Evolutionary conservation across 2,329 filamentous ascomycete genomes (phyloP).

Genomic region (Exophiala lecanii-corni): DNA sequence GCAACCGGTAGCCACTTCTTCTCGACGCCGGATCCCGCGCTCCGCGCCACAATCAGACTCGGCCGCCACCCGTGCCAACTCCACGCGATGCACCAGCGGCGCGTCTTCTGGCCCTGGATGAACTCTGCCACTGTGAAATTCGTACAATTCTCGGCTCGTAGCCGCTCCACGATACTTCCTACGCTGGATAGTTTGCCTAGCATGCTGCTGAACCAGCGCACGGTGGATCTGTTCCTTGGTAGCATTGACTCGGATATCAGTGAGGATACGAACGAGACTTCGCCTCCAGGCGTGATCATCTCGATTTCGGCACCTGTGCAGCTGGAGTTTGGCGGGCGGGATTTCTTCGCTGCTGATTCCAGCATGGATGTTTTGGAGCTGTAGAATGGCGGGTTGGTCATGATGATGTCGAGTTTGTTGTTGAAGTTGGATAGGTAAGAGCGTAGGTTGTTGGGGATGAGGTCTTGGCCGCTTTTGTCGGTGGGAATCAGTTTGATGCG

Average conservation of each 20-base stretch:
- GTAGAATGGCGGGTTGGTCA: slow-evolving; percentile 97
- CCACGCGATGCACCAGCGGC: slow-evolving; percentile 86
- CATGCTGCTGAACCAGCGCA: slow-evolving; percentile 90
- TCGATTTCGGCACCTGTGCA: slow-evolving; percentile 74
- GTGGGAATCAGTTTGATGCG: slow-evolving; percentile 63
- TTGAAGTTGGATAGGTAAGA: slow-evolving; percentile 32
- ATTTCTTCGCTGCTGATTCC: slow-evolving; percentile 61
- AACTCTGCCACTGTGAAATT: slow-evolving; percentile 85
- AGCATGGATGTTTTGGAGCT: slow-evolving; percentile 65
- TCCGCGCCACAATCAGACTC: slow-evolving; percentile 43
- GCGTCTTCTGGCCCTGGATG: slow-evolving; percentile 71
- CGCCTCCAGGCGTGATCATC: slow-evolving; percentile 79
- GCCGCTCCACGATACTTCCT: slow-evolving; percentile 55
- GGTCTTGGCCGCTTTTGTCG: slow-evolving; percentile 34
- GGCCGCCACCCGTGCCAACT: slow-evolving; percentile 69
- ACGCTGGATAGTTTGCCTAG: slow-evolving; percentile 70
- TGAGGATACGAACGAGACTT: slow-evolving; percentile 66
- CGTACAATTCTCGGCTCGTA: slow-evolving; percentile 53
- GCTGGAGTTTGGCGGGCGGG: slow-evolving; percentile 60
- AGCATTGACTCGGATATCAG: slow-evolving; percentile 58
- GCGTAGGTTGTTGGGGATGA: slow-evolving; percentile 54
- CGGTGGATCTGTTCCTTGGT: slow-evolving; percentile 33
- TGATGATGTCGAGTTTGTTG: slow-evolving; percentile 67
- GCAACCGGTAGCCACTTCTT: slow-evolving; percentile 52
- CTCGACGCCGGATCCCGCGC: slow-evolving; percentile 35